Percentiles rank a stretch among this genome's conserved stretches.
Conservation (phyloP, 371 early-diverging fungal species). For the Circinella umbellata region DNA sequence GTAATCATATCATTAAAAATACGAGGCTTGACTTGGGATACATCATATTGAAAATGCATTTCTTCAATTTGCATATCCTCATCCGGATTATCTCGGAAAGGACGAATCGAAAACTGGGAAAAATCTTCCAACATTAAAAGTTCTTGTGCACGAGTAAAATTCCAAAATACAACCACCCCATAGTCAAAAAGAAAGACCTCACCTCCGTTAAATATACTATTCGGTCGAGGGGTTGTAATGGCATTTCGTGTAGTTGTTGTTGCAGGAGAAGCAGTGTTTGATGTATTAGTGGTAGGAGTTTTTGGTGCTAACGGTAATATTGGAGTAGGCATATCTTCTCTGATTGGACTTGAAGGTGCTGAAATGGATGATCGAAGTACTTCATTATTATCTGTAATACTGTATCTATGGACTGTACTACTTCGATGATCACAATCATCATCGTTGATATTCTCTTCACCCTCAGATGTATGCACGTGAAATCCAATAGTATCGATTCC, state of each 20-base stretch:
- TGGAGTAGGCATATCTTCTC: slow-evolving; percentile 4
- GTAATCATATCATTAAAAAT: slow-evolving; percentile 81
- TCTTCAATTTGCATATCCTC: slow-evolving; percentile 91
- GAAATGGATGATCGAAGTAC: slow-evolving; percentile 11
- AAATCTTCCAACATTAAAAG: slow-evolving; percentile 74
- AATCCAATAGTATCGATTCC: slow-evolving; percentile 1
- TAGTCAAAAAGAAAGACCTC: slow-evolving; percentile 91
- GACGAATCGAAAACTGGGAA: slow-evolving; percentile 50
- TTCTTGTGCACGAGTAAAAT: slow-evolving; percentile 89
- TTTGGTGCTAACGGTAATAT: background rate
- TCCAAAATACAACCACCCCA: slow-evolving; percentile 97
- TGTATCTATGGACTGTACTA: slow-evolving; percentile 1
- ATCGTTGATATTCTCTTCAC: background rate
- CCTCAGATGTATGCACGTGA: background rate
- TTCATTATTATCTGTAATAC: background rate
- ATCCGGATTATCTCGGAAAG: slow-evolving; percentile 53
- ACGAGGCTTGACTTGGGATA: slow-evolving; percentile 53
- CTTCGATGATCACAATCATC: background rate
- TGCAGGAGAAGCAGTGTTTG: background rate
- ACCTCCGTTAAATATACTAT: slow-evolving; percentile 61
- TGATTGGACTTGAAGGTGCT: slow-evolving; percentile 11
- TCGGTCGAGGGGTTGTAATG: slow-evolving; percentile 13
- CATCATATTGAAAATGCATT: slow-evolving; percentile 90
- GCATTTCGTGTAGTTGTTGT: background rate
- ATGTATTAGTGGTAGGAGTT: background rate